These are phyloP conservation scores for Arachis hypogaea DNA, from an alignment of 306 rosid species.

Conservation along the genomic window DNA sequence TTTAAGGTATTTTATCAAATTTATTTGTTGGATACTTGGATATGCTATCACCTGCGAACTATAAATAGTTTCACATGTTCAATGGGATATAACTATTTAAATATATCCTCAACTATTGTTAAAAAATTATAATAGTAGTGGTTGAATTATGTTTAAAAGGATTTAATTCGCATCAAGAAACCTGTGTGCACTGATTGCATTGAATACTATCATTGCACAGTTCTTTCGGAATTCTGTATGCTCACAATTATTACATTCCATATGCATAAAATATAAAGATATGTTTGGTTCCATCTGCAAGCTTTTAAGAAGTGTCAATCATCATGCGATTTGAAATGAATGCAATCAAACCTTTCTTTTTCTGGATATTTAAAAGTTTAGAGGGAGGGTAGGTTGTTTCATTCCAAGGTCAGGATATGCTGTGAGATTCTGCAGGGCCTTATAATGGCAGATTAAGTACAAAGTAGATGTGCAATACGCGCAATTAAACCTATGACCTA, in stretches of 20 bases:
- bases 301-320: neutral
- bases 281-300: slow-evolving; percentile 10
- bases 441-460: neutral
- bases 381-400: neutral
- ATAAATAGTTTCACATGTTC: slow-evolving; percentile 16
- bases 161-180: slow-evolving; percentile 24
- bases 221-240: neutral
- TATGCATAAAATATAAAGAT: neutral
- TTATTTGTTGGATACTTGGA: neutral
- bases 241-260: slow-evolving; percentile 14
- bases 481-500: slow-evolving; percentile 10
- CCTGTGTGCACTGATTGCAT: neutral
- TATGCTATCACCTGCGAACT: slow-evolving; percentile 20
- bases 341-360: neutral
- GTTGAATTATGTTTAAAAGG: slow-evolving; percentile 29
- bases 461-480: neutral
- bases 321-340: slow-evolving; percentile 14
- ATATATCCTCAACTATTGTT: slow-evolving; percentile 24
- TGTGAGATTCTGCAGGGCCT: slow-evolving; percentile 14
- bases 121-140: slow-evolving; percentile 10
- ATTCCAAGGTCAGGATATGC: slow-evolving; percentile 30
- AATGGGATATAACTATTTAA: slow-evolving; percentile 21
- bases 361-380: neutral
- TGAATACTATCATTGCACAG: slow-evolving; percentile 11
- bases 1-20: slow-evolving; percentile 8